Base-by-base conservation (phyloP, 2,329 filamentous ascomycete genomes). In the Orbilia javanica region DNA sequence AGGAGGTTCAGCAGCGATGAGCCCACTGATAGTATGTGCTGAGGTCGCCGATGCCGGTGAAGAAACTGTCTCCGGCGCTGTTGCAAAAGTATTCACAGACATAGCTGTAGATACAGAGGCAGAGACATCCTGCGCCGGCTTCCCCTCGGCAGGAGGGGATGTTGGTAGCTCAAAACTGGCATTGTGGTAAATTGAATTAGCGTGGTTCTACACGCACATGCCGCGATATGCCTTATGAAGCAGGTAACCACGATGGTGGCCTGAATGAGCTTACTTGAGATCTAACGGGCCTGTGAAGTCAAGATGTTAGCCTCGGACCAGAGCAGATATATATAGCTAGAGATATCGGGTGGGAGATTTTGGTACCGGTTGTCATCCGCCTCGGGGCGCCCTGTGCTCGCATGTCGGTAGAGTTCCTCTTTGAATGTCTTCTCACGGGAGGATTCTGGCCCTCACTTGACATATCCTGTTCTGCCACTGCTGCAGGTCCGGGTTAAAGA, bases 311-410 rank as follows among this genome's bases (percentile, higher is more conserved):
- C 36, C 36, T 2, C 7, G 18, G 25, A 8, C 4, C n/a, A 46
- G 18, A 11, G 13, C 34, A n/a, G 46, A 42, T 20, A 8, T 46
- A 7, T 2, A n/a, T 20, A 50, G 8, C 36, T 42, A 25, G 10
- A 36, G 0, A 27, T 27, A 36, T 57, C 31, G 31, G 34, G 25
- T 7, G 20, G 15, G 29, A 36, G 42, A 48, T 34, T 44, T 20
- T 39, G 18, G 29, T 71, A 78, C 74, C 74, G 25, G 74, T 44
- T 62, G 74, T 78, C 74, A 78, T 78, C 44, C 74, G 74, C 67
- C 74, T 71, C 29, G 74, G 74, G 22, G 74, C 67, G 67, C 67
- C 74, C 31, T 63, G 62, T 27, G 74, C 74, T 55, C 74, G 74
- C 67, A 78, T 55, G 34, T 78, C 74, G 31, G 67, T 18, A 10